phyloP scores from a whole-genome alignment of 176 grass and related monocot species.

The Puya raimondii region DNA sequence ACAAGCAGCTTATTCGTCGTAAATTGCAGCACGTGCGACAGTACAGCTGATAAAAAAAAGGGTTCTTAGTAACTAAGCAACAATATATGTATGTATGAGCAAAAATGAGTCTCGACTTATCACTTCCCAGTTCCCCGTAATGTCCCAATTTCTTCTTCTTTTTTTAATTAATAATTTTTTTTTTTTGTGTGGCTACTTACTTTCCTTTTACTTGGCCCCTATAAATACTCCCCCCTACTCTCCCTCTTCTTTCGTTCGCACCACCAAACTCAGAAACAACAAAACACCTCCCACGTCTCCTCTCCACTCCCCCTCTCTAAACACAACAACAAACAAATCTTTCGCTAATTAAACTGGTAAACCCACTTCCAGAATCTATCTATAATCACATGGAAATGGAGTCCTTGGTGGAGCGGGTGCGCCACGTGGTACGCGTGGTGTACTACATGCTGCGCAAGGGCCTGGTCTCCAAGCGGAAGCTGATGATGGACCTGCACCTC shows the following conservation, averaged over 20 bases:
- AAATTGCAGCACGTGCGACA: no score
- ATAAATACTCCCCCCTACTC: slow-evolving; percentile 38
- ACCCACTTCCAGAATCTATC: no score
- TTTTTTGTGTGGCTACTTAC: neutral
- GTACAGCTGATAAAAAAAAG: no score
- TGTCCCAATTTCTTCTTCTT: neutral
- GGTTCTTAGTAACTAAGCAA: no score
- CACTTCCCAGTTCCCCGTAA: no score
- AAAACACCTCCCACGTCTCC: neutral
- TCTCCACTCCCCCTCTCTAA: neutral
- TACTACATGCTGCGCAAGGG: slow-evolving; percentile 62
- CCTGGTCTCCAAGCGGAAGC: slow-evolving; percentile 68
- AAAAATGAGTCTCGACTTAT: no score
- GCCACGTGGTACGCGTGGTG: slow-evolving; percentile 59
- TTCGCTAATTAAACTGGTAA: no score
- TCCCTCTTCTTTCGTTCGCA: slow-evolving; percentile 15
- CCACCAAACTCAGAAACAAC: slow-evolving; percentile 13
- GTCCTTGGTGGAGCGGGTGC: slow-evolving; percentile 43
- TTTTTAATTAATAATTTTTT: no score
- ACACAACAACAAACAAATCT: neutral
- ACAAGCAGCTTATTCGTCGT: no score
- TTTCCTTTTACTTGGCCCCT: slow-evolving; percentile 19
- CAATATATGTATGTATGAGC: no score
- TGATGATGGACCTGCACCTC: slow-evolving; percentile 66
- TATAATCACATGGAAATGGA: slow-evolving; percentile 8